Evolutionary conservation across 345 rosid species (phyloP).

Genomic region (Angophora floribunda): DNA sequence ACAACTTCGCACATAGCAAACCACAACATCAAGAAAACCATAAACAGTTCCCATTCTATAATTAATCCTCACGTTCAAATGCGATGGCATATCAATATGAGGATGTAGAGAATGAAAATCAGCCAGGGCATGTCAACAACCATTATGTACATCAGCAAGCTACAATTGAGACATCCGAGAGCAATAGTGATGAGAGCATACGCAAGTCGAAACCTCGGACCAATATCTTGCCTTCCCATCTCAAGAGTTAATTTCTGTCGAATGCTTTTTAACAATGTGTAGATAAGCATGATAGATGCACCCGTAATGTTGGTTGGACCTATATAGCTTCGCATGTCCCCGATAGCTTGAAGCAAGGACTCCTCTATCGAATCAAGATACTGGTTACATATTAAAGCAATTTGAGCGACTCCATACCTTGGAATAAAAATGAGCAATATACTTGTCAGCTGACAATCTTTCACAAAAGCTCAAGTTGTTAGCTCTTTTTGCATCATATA

Average conservation of each 20-base stretch:
- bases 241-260: rapidly evolving
- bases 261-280: background rate
- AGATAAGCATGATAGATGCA: background rate
- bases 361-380: background rate
- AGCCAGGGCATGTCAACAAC: background rate
- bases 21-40: background rate
- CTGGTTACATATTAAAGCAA: background rate
- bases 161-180: background rate
- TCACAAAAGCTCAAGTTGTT: background rate
- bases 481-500: background rate
- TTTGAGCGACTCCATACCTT: background rate
- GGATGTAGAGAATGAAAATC: background rate
- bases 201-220: background rate
- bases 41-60: no score
- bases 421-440: rapidly evolving
- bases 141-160: background rate
- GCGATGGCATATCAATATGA: background rate
- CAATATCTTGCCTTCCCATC: background rate
- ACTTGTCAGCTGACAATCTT: background rate
- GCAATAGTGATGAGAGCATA: background rate
- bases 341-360: background rate
- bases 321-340: background rate
- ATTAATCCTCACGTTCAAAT: no score
- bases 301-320: background rate
- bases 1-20: background rate